phyloP scores from a whole-genome alignment of 768 basidiomycete species.

The Boletellus ananiceps region DNA sequence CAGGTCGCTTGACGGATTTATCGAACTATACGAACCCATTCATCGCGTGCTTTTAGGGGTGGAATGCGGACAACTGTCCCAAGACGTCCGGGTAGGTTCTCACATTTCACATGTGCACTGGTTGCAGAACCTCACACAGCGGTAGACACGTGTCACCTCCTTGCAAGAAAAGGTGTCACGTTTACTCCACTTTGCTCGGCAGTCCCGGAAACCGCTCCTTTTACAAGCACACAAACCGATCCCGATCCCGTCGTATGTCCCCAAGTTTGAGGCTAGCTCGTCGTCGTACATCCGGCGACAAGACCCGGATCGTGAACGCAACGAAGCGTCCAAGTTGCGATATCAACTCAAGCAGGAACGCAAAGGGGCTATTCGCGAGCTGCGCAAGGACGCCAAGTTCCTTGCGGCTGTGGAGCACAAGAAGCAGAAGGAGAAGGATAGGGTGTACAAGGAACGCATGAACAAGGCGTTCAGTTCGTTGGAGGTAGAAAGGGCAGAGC shows the following conservation, averaged over 20 bases:
- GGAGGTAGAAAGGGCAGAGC: slow-evolving; percentile 88
- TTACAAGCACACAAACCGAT: slow-evolving; percentile 96
- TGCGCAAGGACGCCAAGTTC: slow-evolving; percentile 94
- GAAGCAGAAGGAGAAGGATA: slow-evolving; percentile 83
- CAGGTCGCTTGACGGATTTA: slow-evolving; percentile 73
- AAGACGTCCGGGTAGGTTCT: slow-evolving; percentile 49
- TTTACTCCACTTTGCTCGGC: slow-evolving; percentile 66
- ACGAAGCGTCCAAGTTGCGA: slow-evolving; percentile 80
- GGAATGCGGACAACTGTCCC: slow-evolving; percentile 41
- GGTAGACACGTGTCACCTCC: slow-evolving; percentile 45
- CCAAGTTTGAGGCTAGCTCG: slow-evolving; percentile 80
- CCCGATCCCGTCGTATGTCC: slow-evolving; percentile 88
- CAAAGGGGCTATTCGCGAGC: slow-evolving; percentile 94
- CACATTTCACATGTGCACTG: neutral
- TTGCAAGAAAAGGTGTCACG: slow-evolving; percentile 50
- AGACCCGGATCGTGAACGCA: slow-evolving; percentile 91
- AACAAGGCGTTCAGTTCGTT: slow-evolving; percentile 72
- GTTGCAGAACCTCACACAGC: slow-evolving; percentile 10
- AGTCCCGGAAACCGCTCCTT: slow-evolving; percentile 70
- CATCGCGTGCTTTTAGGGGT: slow-evolving; percentile 52
- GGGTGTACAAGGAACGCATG: slow-evolving; percentile 75
- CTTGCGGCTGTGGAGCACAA: slow-evolving; percentile 83
- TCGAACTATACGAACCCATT: slow-evolving; percentile 79
- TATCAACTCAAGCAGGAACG: slow-evolving; percentile 90
- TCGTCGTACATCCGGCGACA: slow-evolving; percentile 74